These are phyloP conservation scores for Globisporangium sylvaticum DNA, from an alignment of 352 stramenopile genomes.

Conservation along the genomic window DNA sequence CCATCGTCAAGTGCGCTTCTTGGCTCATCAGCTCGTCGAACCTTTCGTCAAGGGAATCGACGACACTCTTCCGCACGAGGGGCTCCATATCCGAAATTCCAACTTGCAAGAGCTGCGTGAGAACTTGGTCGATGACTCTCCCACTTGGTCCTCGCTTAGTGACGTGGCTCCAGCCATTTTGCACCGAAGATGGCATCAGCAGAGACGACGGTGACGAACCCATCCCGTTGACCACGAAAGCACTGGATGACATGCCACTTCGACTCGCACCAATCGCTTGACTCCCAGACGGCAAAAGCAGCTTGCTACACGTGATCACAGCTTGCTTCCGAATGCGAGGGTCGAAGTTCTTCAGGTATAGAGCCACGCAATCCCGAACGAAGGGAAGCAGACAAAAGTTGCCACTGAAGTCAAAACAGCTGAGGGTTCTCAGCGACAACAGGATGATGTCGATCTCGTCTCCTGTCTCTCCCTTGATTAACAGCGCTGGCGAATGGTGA, in stretches of 20 bases:
- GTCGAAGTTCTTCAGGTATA: constrained; percentile 91
- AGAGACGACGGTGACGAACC: constrained; percentile 5
- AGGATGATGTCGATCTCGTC: constrained; percentile 81
- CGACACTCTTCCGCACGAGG: constrained; percentile 90
- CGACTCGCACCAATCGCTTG: constrained; percentile 18
- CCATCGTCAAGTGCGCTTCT: constrained; percentile 86
- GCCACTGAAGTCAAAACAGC: constrained; percentile 90
- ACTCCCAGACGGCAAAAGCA: constrained; percentile 53
- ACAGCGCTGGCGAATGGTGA: constrained; percentile 19
- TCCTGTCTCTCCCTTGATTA: constrained; percentile 75
- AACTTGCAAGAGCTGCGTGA: constrained; percentile 90
- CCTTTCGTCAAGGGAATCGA: constrained; percentile 88
- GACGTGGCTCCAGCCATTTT: constrained; percentile 48
- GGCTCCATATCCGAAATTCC: constrained; percentile 91
- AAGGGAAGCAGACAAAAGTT: constrained; percentile 95
- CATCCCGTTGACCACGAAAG: constrained; percentile 5
- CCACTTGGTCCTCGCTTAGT: constrained; percentile 82
- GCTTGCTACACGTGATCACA: constrained; percentile 76
- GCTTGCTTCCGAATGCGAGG: constrained; percentile 89
- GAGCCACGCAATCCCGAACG: constrained; percentile 90
- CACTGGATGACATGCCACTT: constrained; percentile 15
- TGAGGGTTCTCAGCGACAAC: constrained; percentile 91
- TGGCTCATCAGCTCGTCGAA: constrained; percentile 95
- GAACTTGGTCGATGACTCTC: constrained; percentile 91
- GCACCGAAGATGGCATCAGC: constrained; percentile 3